Percentiles rank a stretch among this genome's conserved stretches.
Evolutionary conservation across 2,329 filamentous ascomycete genomes (phyloP).

Genomic region (Davidsoniella australis): DNA sequence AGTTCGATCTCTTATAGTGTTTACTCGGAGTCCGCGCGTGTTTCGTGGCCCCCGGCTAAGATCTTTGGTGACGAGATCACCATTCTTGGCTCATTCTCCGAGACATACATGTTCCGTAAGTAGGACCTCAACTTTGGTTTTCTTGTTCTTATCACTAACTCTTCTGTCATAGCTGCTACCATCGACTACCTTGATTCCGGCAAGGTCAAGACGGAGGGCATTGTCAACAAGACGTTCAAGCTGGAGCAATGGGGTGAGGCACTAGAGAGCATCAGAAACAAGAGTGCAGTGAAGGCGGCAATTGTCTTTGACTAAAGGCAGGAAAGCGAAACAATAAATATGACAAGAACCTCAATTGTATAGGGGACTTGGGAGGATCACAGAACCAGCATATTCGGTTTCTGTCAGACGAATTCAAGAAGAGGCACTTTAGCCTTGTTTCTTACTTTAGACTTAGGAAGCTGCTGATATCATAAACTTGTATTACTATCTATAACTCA

Average conservation of each 20-base stretch:
- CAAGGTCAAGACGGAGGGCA: conserved; percentile 46
- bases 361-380: too few relatives aligned
- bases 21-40: conserved; percentile 43
- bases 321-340: too few relatives aligned
- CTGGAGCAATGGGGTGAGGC: conserved; percentile 58
- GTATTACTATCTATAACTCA: too few relatives aligned
- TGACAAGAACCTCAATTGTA: too few relatives aligned
- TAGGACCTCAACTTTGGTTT: conserved; percentile 5
- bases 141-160: not conserved
- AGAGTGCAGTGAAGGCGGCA: conserved; percentile 56
- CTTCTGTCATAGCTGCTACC: conserved; percentile 22
- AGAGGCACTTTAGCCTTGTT: too few relatives aligned
- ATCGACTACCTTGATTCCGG: conserved; percentile 38
- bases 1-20: conserved; percentile 28
- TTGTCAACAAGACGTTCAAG: conserved; percentile 57
- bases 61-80: conserved; percentile 56
- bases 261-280: conserved; percentile 53
- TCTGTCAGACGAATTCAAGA: too few relatives aligned
- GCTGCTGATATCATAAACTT: too few relatives aligned
- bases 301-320: conserved; percentile 42
- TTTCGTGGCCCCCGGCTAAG: conserved; percentile 53
- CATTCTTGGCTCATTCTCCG: conserved; percentile 56
- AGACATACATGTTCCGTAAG: conserved; percentile 53
- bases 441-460: too few relatives aligned
- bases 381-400: too few relatives aligned